Evolutionary conservation across 2,329 filamentous ascomycete genomes (phyloP), one percentile per base, ranked within the genome.

Genomic region (Pseudogymnoascus sp.): DNA sequence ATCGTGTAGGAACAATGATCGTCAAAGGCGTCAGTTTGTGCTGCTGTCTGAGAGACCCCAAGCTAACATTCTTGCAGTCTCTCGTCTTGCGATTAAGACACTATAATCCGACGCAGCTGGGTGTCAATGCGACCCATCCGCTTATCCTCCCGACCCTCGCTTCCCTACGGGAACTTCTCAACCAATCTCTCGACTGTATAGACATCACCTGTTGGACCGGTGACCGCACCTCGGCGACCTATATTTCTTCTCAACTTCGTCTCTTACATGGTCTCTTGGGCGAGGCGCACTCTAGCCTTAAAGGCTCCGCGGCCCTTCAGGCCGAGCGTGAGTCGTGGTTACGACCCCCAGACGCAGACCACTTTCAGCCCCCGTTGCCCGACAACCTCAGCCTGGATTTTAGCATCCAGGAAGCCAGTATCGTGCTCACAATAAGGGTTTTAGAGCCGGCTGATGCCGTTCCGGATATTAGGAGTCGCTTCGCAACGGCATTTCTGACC

Each of bases 1-100:
- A 93, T 1, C 86, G 95, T 62, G 86, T 96, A 36, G 95, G 95
- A 40, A 91, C 91, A n/a, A 86, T 89, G 61, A 88, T 99, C 67
- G 88, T 96, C 67, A 96, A 96, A 75, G 93, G 92, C 68, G 90
- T 93, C 80, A 70, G 87, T 82, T 53, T 4, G 31, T 38, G 23
- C 38, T 57, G 35, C 10, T 31, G 47, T 47, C 23, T 44, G 33
- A 17, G 8, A 5, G 53, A 21, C 40, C 42, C n/a, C 60, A 60
- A 17, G 15, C 38, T 64, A 66, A 36, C 9, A 36, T 33, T 19
- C 57, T 57, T 31, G 66, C 69, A 90, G 88, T 88, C 89, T 66
- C 83, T 96, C 66, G 85, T 90, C 72, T 83, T 97, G 36, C 87
- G 89, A 62, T 83, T 96, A 11, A 82, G 85, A 66, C 92, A 87